Percentiles rank a stretch among this genome's conserved stretches.
These are phyloP conservation scores for Striga asiatica DNA, from an alignment of 257 asterid species.

Conservation along the genomic window DNA sequence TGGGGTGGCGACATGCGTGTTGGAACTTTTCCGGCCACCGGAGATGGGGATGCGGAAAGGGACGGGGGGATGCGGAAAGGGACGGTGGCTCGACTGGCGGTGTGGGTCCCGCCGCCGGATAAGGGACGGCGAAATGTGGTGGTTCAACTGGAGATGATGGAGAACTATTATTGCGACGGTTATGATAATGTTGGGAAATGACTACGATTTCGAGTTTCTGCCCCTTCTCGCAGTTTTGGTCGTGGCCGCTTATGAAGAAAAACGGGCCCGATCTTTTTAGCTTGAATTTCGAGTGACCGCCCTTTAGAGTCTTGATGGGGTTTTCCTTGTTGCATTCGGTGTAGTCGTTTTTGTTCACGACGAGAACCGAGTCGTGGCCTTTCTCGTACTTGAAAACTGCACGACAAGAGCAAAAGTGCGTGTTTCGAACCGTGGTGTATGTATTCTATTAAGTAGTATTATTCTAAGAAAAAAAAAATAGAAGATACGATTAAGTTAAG, in stretches of 20 bases:
- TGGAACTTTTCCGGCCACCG: background rate
- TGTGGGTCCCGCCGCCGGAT: background rate
- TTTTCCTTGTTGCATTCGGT: slow-evolving; percentile 30
- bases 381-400: slow-evolving; percentile 41
- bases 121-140: slow-evolving; percentile 14
- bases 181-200: slow-evolving; percentile 14
- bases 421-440: background rate
- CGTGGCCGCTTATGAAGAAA: slow-evolving; percentile 44
- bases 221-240: slow-evolving; percentile 42
- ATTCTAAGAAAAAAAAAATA: too few species aligned
- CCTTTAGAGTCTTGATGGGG: slow-evolving; percentile 19
- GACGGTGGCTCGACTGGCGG: background rate
- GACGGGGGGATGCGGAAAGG: background rate
- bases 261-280: slow-evolving; percentile 29
- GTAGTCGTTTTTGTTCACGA: slow-evolving; percentile 31
- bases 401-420: background rate
- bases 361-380: slow-evolving; percentile 35
- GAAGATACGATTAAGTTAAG: too few species aligned
- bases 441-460: background rate
- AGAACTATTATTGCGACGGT: background rate
- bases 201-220: slow-evolving; percentile 26
- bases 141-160: slow-evolving; percentile 6
- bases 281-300: slow-evolving; percentile 30
- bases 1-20: slow-evolving; percentile 6
- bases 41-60: slow-evolving; percentile 3